Base-by-base conservation (phyloP, 306 rosid species). In the Cyamopsis tetragonoloba region DNA sequence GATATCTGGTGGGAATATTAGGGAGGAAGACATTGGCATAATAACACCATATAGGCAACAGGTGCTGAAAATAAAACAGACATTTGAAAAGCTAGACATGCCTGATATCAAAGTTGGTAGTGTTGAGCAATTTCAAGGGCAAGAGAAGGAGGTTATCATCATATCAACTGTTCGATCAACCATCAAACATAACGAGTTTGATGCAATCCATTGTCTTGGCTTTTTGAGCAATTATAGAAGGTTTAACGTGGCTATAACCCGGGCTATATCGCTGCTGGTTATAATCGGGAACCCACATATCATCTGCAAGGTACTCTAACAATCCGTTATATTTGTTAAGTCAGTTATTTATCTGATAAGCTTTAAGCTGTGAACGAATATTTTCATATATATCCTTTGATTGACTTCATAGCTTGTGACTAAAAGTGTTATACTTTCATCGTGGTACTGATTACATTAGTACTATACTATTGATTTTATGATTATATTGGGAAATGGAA, bases 91-190 rank as follows among this genome's bases (percentile, higher is more conserved):
- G 66, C 55, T 83, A 51, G 86, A 77, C 20, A 81, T 86, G 86
- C 43, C 83, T 27, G 83, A 77, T 11, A 61, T 88, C 51, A 88
- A 89, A 73, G 91, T 93, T 27, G 98, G 98, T 7, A 93, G 98
- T 71, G 98, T 93, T 3, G 98, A 93, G 80, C 96, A 93, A 76
- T 93, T 89, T 56, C 97, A 89, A 71, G 98, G 98, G 53, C 97
- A 88, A 48, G 98, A 93, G 75, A 89, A 54, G 75, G 78, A 80
- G 65, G 98, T 93, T 34, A 88, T 93, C 12, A 93, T 93, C 38
- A 46, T 93, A 68, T 93, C 98, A 37, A 93, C 98, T 18, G 97
- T 93, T 72, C 89, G 97, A 37, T 93, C 98, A 37, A 93, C 98
- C 17, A 88, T 93, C 79, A 93, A 83, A 64, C 98, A 93, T 76